A percentile compares a stretch with the other conserved stretches of the same genome.
phyloP scores from a whole-genome alignment of 129 eudicot genomes.

The Escallonia rubra region DNA sequence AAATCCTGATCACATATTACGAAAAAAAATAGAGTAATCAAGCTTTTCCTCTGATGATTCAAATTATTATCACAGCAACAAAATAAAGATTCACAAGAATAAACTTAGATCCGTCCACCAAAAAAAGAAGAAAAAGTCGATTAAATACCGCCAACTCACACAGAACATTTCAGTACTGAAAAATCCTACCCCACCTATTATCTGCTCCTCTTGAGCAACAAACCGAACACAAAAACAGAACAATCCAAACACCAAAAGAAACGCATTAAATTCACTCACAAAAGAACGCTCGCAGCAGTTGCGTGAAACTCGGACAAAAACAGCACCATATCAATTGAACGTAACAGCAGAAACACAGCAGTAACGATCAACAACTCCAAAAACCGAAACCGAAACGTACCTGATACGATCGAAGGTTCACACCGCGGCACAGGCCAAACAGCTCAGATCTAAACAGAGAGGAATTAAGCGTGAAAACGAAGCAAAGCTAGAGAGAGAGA shows the following conservation, averaged over 20 bases:
- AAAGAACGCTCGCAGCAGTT: background rate
- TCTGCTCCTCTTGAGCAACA: background rate
- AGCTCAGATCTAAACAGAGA: slow-evolving; percentile 32
- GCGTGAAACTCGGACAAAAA: background rate
- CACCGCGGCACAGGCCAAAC: slow-evolving; percentile 2
- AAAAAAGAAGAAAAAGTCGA: too few species aligned
- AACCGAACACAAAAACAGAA: background rate
- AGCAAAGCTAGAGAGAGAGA: background rate
- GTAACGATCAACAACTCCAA: background rate
- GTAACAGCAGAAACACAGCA: background rate
- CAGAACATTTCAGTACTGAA: background rate
- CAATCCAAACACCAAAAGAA: background rate
- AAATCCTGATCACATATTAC: too few species aligned
- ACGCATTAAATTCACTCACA: background rate
- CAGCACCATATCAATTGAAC: background rate
- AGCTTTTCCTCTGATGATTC: too few species aligned
- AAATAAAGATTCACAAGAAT: too few species aligned
- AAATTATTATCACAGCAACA: too few species aligned
- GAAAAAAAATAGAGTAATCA: too few species aligned
- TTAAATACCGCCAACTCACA: background rate
- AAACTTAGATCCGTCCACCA: too few species aligned
- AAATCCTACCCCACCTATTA: too few species aligned
- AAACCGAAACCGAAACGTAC: slow-evolving; percentile 1
- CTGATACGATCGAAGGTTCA: background rate
- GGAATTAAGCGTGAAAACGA: slow-evolving; percentile 14